Evolutionary conservation across 2,329 filamentous ascomycete genomes (phyloP), one percentile per base, ranked within the genome.

Genomic region (Scedosporium dehoogii): DNA sequence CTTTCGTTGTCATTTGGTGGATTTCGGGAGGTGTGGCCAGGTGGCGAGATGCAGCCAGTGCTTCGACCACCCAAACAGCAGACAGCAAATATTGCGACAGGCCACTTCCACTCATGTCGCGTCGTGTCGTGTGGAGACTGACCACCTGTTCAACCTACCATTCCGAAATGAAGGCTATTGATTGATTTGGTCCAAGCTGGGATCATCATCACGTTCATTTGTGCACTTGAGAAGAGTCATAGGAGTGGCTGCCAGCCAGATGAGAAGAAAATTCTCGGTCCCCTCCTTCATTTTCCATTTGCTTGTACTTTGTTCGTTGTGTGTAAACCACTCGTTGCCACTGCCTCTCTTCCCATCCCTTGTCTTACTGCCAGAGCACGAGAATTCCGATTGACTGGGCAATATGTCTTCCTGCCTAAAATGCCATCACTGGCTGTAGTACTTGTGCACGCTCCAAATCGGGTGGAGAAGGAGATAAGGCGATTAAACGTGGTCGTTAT

Each of bases 361-460:
- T 48, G 44, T 48, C 44, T 48, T 48, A 14, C 44, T 27, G 7
- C 23, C 7, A 27, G 27, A 12, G 2, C 51, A 55, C 51, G 51
- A 55, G 18, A 14, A 23, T 55, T 55, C 21, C 23, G 51, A 55
- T 55, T 55, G 51, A 55, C 51, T 55, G 51, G 21, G 51, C 51
- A 55, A 55, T 55, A 55, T 55, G 51, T n/a, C 51, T 55, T 55
- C 51, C 51, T 55, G 51, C 51, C 51, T 55, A 29, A 55, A 55
- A 18, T 55, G 51, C 51, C 7, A 55, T 27, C 18, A 16, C 9
- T 10, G 23, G 33, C 33, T 38, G 33, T n/a, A n/a, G n/a, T n/a
- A n/a, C n/a, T n/a, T n/a, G n/a, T 38, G 3, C 33, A 12, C 14
- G 9, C 33, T 38, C 33, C 10, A 38, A 10, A 38, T 38, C 10